Base-by-base conservation (phyloP, 306 rosid species). In the Astragalus glycyphyllos region DNA sequence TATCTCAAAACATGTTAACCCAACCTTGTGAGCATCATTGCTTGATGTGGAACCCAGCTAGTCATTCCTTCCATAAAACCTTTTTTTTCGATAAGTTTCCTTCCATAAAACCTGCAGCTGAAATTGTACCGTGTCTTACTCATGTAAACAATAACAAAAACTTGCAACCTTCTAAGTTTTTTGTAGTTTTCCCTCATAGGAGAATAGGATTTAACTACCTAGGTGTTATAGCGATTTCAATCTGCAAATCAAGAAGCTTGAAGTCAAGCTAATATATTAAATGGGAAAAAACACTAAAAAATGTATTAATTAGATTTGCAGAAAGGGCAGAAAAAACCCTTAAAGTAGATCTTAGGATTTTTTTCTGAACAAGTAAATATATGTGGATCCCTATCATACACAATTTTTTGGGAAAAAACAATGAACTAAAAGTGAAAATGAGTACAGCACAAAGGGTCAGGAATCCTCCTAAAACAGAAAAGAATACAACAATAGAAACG, bases 231-330 rank as follows among this genome's bases (percentile, higher is more conserved):
- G 48, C 2, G 7, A 34, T 53, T 55, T 29, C 10, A 64, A 54
- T 55, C 79, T 42, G 65, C 65, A 74, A 74, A n/a, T n/a, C n/a
- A n/a, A n/a, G n/a, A n/a, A 74, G 31, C 72, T 23, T 29, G 26
- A 55, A 74, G 66, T 65, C 58, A n/a, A 74, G 40, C 10, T 4
- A 14, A 50, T 63, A 38, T 40, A 61, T 26, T 51, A 50, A 47
- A 60, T 37, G 40, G 42, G 57, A 35, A 16, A 64, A 64, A 53
- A 7, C 23, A 37, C 17, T 58, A 34, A 32, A 37, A 57, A 3
- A 31, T 59, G 31, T 35, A 14, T 60, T 60, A 16, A 38, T 16
- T 44, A 10, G 32, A 61, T 50, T 16, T 15, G 49, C 9, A 10
- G 11, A 40, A 14, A 49, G 72, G 41, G 47, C 32, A 49, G 46